A percentile compares a stretch with the other conserved stretches of the same genome.
phyloP scores from a whole-genome alignment of 768 basidiomycete species.

The Xerocomellus intermedius region DNA sequence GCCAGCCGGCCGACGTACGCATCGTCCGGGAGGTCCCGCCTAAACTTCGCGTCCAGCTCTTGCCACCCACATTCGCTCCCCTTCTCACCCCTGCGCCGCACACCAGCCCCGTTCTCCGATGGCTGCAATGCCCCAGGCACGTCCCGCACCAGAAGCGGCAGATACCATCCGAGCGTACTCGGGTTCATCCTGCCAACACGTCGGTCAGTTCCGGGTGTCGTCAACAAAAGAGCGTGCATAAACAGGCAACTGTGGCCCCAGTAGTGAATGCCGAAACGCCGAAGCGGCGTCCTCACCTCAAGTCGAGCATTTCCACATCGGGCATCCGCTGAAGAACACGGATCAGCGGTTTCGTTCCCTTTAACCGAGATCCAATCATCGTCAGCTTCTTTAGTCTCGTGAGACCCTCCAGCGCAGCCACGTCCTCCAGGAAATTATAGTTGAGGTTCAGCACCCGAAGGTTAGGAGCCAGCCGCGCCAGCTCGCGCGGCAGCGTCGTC shows the following conservation, averaged over 20 bases:
- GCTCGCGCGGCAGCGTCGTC: constrained; percentile 63
- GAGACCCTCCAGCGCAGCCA: constrained; percentile 65
- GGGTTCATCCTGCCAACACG: constrained; percentile 78
- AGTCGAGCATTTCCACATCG: constrained; percentile 86
- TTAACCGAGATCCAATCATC: constrained; percentile 80
- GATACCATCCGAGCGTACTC: constrained; percentile 93
- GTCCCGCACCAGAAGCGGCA: constrained; percentile 77
- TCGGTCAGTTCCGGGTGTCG: constrained; percentile 30
- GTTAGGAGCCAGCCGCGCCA: constrained; percentile 73
- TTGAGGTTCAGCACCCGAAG: constrained; percentile 91
- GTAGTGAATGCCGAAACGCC: constrained; percentile 6
- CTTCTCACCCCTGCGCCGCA: constrained; percentile 32
- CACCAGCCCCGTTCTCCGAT: constrained; percentile 39
- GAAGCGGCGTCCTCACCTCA: constrained; percentile 57
- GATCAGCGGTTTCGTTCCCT: constrained; percentile 72
- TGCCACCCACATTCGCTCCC: constrained; percentile 52
- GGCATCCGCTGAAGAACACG: constrained; percentile 66
- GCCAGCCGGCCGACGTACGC: constrained; percentile 83
- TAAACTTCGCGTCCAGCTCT: constrained; percentile 81
- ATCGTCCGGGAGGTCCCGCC: constrained; percentile 85
- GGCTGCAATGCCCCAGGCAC: constrained; percentile 66
- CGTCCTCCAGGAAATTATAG: constrained; percentile 91
- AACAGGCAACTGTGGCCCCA: neutral
- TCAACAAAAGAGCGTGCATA: constrained; percentile 1
- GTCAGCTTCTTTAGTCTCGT: constrained; percentile 77